Conservation (phyloP, 768 basidiomycete species). For the Podaxis pistillaris region DNA sequence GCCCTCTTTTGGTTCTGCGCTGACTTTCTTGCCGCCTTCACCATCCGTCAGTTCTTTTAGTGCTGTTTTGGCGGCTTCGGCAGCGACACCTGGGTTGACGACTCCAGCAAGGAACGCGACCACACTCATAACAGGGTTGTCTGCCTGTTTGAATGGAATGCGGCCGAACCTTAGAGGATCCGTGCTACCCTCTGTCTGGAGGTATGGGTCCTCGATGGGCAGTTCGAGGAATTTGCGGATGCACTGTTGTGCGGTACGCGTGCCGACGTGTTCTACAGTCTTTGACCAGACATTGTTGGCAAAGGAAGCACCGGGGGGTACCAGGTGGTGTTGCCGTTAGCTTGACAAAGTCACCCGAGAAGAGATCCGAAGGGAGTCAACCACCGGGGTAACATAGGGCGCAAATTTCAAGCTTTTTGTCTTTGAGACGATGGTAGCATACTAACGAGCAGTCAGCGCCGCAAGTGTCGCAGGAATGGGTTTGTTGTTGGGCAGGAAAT, state of each 20-base stretch:
- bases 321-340: constrained; percentile 48
- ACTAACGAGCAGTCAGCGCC: constrained; percentile 87
- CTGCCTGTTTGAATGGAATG: constrained; percentile 90
- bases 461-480: constrained; percentile 88
- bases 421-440: constrained; percentile 92
- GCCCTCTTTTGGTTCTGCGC: constrained; percentile 20
- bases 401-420: constrained; percentile 89
- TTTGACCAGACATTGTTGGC: constrained; percentile 72
- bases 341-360: constrained; percentile 95
- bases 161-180: constrained; percentile 74
- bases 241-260: constrained; percentile 90
- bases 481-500: constrained; percentile 38
- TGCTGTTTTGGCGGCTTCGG: constrained; percentile 90
- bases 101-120: constrained; percentile 96
- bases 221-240: constrained; percentile 92
- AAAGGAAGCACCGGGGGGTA: constrained; percentile 36
- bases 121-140: constrained; percentile 99
- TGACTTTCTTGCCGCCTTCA: constrained; percentile 37
- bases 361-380: constrained; percentile 94
- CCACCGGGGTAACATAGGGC: constrained; percentile 93
- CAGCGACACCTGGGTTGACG: constrained; percentile 85
- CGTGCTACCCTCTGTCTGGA: constrained; percentile 72
- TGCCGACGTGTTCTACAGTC: constrained; percentile 91
- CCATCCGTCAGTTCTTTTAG: constrained; percentile 79
- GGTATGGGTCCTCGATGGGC: constrained; percentile 94